Conservation (phyloP, 495 filamentous ascomycete species). For the Tirmania nivea region DNA sequence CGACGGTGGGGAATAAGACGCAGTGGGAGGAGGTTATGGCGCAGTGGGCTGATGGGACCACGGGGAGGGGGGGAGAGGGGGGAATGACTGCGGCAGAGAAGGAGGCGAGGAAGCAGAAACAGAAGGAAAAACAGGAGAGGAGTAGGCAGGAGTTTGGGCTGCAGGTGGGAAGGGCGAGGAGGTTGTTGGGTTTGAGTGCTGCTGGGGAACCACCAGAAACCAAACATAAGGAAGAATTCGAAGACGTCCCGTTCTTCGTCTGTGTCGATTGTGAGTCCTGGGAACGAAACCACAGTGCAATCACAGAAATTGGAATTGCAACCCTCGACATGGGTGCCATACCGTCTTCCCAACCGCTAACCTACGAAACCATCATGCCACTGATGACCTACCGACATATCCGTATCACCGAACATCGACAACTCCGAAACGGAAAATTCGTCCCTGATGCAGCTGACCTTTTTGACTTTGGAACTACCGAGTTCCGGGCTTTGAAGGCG, state of each 20-base stretch:
- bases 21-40: not conserved
- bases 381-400: conserved; percentile 52
- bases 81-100: not conserved
- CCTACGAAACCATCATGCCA: conserved; percentile 31
- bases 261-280: conserved; percentile 65
- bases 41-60: not conserved
- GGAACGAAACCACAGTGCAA: conserved; percentile 34
- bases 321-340: conserved; percentile 46
- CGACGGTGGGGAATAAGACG: not conserved
- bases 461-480: conserved; percentile 52
- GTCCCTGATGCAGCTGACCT: conserved; percentile 45
- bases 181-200: not conserved
- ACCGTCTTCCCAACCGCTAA: conserved; percentile 12
- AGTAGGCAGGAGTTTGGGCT: not conserved
- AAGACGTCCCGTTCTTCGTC: conserved; percentile 35
- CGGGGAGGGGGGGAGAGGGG: not conserved
- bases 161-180: not conserved
- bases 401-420: conserved; percentile 43
- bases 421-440: conserved; percentile 40
- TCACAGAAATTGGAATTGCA: conserved; percentile 77
- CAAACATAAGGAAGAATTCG: not conserved
- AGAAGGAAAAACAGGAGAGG: not conserved
- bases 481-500: conserved; percentile 23
- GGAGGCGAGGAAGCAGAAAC: not conserved
- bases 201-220: not conserved